phyloP scores from a whole-genome alignment of 2,329 filamentous ascomycete genomes.

The Talaromyces amestolkiae region DNA sequence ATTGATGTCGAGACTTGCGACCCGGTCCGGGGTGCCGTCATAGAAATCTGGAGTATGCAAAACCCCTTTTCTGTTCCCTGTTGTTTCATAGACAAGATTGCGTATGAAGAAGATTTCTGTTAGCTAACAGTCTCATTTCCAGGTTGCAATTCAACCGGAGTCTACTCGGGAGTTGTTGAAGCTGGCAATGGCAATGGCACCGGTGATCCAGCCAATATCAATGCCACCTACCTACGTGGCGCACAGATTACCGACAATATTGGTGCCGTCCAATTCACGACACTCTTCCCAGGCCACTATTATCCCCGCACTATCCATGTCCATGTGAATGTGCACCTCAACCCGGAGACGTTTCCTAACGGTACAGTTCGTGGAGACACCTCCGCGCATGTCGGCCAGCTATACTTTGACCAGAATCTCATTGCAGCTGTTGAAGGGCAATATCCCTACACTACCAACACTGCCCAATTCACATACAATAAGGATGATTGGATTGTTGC shows the following conservation, averaged over 20 bases:
- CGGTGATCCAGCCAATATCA: slow-evolving; percentile 25
- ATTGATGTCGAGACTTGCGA: slow-evolving; percentile 39
- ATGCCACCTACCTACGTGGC: slow-evolving; percentile 44
- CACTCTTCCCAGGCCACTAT: slow-evolving; percentile 44
- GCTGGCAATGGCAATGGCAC: slow-evolving; percentile 17
- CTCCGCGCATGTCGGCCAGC: slow-evolving; percentile 59
- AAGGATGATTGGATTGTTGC: slow-evolving; percentile 34
- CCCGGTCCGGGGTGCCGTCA: slow-evolving; percentile 33
- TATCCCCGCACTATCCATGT: slow-evolving; percentile 44
- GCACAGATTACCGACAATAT: slow-evolving; percentile 43
- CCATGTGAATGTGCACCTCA: slow-evolving; percentile 43
- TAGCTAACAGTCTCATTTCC: no score
- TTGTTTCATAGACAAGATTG: neutral
- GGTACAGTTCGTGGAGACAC: slow-evolving; percentile 44
- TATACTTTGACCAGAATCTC: slow-evolving; percentile 61
- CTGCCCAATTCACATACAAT: slow-evolving; percentile 38
- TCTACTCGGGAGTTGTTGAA: slow-evolving; percentile 26
- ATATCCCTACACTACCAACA: slow-evolving; percentile 31
- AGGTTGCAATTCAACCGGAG: slow-evolving; percentile 41
- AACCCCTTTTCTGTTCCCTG: neutral
- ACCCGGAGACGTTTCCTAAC: slow-evolving; percentile 37
- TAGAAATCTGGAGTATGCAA: slow-evolving; percentile 40
- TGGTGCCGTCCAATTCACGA: slow-evolving; percentile 47
- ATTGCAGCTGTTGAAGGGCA: slow-evolving; percentile 49
- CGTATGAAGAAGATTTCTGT: neutral